Evolutionary conservation across 164 flowering plant genomes (phyloP).

Genomic region (Vitis vinifera): ASM3070453v1 NC_081818.1:7358501-7359000

Average conservation of each 20-base stretch:
- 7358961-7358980: no score
- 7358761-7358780: slow-evolving; percentile 80
- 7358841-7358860: no score
- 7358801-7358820: slow-evolving; percentile 47
- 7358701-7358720: slow-evolving; percentile 89
- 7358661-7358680: slow-evolving; percentile 76
- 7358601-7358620: not conserved
- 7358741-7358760: slow-evolving; percentile 84
- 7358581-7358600: not conserved
- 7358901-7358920: no score
- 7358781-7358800: slow-evolving; percentile 89
- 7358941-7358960: no score
- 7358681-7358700: slow-evolving; percentile 80
- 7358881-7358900: no score
- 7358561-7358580: no score
- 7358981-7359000: no score
- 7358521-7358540: no score
- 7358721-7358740: slow-evolving; percentile 88
- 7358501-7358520: no score
- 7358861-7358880: no score
- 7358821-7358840: not conserved
- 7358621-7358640: not conserved
- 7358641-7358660: slow-evolving; percentile 1
- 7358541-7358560: no score
- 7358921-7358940: no score